A percentile compares a stretch with the other conserved stretches of the same genome.
Evolutionary conservation across 2,329 filamentous ascomycete species (phyloP).

Genomic region (Parascedosporium putredinis): DNA sequence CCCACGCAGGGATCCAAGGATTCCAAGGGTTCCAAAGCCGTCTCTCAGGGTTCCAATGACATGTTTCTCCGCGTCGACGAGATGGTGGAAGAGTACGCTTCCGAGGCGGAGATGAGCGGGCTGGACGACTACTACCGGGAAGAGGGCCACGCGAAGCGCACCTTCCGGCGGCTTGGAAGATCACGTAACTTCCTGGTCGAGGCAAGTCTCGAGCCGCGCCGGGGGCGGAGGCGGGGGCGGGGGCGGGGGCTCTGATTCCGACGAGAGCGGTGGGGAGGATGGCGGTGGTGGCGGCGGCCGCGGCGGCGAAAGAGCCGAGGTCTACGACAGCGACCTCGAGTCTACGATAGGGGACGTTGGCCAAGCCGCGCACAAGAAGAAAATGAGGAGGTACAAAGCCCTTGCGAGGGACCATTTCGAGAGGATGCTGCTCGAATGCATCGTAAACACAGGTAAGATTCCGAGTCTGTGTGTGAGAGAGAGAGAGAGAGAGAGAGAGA

Average conservation of each 20-base stretch:
- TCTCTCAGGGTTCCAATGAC: background rate
- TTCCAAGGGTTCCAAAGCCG: background rate
- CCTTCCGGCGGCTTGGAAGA: background rate
- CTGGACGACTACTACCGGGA: background rate
- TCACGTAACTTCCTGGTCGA: background rate
- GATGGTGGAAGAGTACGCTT: background rate
- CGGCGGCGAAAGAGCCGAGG: background rate
- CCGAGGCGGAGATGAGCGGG: background rate
- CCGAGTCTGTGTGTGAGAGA: no score
- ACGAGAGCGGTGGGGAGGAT: background rate
- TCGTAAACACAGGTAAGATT: constrained; percentile 5
- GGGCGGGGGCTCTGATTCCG: background rate
- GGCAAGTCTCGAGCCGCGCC: background rate
- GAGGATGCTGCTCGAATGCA: constrained; percentile 5
- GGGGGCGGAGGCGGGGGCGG: no score
- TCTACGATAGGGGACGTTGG: background rate
- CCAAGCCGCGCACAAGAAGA: background rate
- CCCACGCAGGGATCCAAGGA: background rate
- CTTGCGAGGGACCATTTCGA: background rate
- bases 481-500: no score
- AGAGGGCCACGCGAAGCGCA: background rate
- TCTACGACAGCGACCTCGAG: background rate
- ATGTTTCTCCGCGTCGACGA: background rate
- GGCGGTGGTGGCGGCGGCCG: no score
- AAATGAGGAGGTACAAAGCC: background rate